A percentile compares a stretch with the other conserved stretches of the same genome.
Conservation (phyloP, 2,329 filamentous ascomycete genomes). For the Fusarium sublunatum region DNA sequence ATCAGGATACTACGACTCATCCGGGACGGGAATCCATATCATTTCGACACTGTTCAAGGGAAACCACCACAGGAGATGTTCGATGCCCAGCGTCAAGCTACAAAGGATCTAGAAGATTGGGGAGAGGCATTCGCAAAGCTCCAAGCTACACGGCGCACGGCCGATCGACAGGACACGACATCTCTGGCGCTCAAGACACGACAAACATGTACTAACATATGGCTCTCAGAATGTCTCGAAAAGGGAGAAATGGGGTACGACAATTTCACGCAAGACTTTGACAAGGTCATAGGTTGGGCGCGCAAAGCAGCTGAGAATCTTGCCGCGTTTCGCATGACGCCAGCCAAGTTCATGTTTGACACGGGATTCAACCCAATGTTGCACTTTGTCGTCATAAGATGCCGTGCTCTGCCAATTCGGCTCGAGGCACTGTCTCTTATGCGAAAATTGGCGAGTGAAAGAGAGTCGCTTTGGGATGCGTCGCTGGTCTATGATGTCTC, state of each 20-base stretch:
- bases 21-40: conserved; percentile 45
- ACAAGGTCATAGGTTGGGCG: conserved; percentile 47
- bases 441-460: conserved; percentile 43
- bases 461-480: conserved; percentile 55
- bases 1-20: conserved; percentile 48
- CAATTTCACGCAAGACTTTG: conserved; percentile 45
- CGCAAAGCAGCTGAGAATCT: conserved; percentile 19
- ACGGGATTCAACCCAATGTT: conserved; percentile 55
- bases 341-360: conserved; percentile 54
- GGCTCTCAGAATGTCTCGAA: conserved; percentile 48
- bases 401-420: conserved; percentile 52
- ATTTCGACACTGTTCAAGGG: conserved; percentile 29
- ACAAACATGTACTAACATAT: conserved; percentile 49
- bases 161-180: conserved; percentile 9
- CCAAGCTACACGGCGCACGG: background rate
- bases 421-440: conserved; percentile 51
- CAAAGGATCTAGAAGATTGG: conserved; percentile 47
- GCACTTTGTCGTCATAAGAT: conserved; percentile 54
- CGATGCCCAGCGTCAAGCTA: conserved; percentile 39
- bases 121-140: conserved; percentile 42
- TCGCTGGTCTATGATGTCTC: conserved; percentile 48
- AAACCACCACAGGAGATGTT: conserved; percentile 30
- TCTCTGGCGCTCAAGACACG: conserved; percentile 47
- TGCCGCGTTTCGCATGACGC: background rate
- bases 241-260: conserved; percentile 53